Conservation (phyloP, 148 eudicot genomes). For the Cornus suecica region DNA sequence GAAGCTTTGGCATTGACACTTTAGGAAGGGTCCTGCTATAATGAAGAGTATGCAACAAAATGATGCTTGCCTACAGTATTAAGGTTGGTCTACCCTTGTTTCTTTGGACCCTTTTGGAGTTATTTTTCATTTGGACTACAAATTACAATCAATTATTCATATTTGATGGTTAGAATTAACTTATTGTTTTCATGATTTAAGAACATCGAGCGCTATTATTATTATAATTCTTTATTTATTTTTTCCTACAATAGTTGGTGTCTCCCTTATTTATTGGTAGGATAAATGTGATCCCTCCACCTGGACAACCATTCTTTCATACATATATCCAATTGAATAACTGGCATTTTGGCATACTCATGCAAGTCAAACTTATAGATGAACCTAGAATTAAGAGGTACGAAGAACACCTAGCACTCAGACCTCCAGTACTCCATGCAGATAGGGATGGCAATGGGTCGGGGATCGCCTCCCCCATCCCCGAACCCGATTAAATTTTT, state of each 20-base stretch:
- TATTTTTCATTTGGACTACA: background rate
- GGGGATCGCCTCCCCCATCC: no score
- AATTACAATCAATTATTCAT: background rate
- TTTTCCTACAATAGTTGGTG: no score
- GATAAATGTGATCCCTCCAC: background rate
- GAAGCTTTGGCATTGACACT: conserved; percentile 76
- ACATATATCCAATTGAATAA: no score
- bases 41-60: background rate
- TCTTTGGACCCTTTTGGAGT: conserved; percentile 1
- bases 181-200: conserved; percentile 2
- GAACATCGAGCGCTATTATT: conserved; percentile 4
- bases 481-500: no score
- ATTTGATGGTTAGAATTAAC: conserved; percentile 6
- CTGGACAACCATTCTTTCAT: no score
- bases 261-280: background rate
- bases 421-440: no score
- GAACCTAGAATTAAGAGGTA: no score
- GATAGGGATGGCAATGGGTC: no score
- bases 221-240: no score
- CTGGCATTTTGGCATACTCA: no score
- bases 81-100: background rate
- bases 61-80: background rate
- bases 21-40: conserved; percentile 2
- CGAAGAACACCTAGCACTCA: no score
- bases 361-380: no score